Percentiles rank a stretch among this genome's conserved stretches.
Conservation (phyloP, 805 yeast genomes). For the Myxozyma neotropica region DNA sequence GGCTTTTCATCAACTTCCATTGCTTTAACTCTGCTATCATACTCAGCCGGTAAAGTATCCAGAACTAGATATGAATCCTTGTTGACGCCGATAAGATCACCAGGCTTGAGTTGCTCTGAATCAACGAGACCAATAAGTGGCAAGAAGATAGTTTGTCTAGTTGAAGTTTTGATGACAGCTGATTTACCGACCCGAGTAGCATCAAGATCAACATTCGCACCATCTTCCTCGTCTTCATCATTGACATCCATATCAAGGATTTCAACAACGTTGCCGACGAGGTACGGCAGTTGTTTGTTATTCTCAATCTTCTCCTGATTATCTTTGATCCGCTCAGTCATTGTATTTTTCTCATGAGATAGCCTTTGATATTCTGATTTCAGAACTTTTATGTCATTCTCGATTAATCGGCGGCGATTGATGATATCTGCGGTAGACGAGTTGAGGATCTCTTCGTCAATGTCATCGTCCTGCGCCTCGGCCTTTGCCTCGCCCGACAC, state of each 20-base stretch:
- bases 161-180: conserved; percentile 97
- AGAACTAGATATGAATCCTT: conserved; percentile 92
- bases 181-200: conserved; percentile 90
- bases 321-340: conserved; percentile 91
- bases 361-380: conserved; percentile 87
- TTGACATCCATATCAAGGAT: conserved; percentile 84
- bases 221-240: conserved; percentile 76
- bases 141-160: conserved; percentile 94
- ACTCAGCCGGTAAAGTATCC: conserved; percentile 95
- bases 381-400: conserved; percentile 94
- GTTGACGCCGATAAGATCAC: conserved; percentile 95
- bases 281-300: conserved; percentile 91
- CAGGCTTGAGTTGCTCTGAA: conserved; percentile 89
- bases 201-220: conserved; percentile 92
- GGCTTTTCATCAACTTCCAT: conserved; percentile 99
- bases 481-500: conserved; percentile 23
- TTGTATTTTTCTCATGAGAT: conserved; percentile 87
- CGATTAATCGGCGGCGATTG: conserved; percentile 83
- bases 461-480: conserved; percentile 52
- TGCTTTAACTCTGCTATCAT: conserved; percentile 96
- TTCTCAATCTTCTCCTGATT: conserved; percentile 94
- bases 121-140: conserved; percentile 96
- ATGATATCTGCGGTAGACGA: conserved; percentile 80
- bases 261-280: conserved; percentile 96
- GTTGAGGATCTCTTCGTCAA: conserved; percentile 79